phyloP scores from a whole-genome alignment of 1,139 yeast genomes.

The Kurtzmaniella quercitrusa region DNA sequence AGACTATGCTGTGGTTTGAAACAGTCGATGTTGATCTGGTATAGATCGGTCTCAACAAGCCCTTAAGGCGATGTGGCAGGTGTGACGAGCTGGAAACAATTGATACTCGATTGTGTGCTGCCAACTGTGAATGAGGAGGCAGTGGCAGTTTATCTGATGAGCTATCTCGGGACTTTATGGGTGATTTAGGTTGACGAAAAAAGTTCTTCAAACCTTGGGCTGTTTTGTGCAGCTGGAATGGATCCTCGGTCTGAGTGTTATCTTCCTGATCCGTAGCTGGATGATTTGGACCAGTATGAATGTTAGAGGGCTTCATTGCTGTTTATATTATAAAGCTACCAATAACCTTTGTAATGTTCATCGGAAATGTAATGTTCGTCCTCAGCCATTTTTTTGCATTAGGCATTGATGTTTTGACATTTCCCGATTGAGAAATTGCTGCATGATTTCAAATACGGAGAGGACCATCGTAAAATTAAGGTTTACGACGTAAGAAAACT shows the following conservation, averaged over 20 bases:
- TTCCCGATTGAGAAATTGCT: neutral
- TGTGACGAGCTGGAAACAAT: neutral
- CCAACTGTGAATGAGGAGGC: neutral
- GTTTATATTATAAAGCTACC: neutral
- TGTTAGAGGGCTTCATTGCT: neutral
- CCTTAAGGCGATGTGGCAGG: neutral
- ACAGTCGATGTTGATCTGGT: slow-evolving; percentile 20
- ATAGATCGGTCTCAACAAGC: slow-evolving; percentile 18
- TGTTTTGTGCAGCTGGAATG: neutral
- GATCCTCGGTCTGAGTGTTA: neutral
- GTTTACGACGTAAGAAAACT: neutral
- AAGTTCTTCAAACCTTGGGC: neutral
- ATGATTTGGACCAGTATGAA: neutral
- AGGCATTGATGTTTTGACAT: neutral
- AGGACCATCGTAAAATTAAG: neutral
- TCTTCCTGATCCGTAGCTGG: neutral
- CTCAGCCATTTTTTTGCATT: neutral
- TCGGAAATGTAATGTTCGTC: neutral
- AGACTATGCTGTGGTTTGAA: slow-evolving; percentile 3
- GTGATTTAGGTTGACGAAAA: neutral
- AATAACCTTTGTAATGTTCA: neutral
- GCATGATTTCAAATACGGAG: neutral
- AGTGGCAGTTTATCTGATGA: neutral
- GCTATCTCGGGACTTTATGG: neutral
- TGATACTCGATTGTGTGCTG: neutral